Base-by-base conservation (phyloP, 2,329 filamentous ascomycete species). In the Nigrospora osmanthi region DNA sequence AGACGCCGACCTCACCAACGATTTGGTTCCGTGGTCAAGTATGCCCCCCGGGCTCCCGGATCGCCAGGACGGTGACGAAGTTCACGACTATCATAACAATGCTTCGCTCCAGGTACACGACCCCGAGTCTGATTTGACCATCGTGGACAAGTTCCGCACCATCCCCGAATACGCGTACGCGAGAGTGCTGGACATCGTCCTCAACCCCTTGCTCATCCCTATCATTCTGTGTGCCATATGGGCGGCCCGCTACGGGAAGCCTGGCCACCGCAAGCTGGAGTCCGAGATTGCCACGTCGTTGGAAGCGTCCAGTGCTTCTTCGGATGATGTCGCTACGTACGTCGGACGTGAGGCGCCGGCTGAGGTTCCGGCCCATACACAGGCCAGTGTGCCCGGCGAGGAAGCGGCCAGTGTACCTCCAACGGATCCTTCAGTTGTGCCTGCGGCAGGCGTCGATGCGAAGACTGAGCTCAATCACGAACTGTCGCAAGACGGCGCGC, bases 181-280 rank as follows among this genome's bases (percentile, higher is more conserved):
- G 36, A 76, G 68, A 45, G 60, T 78, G 10, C 57, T 75, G 7
- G 77, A 81, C 37, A 71, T 82, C 12, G 57, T 82, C 37, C 72
- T 67, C 44, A 81, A 81, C 47, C 77, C 77, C 0, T 66, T 73
- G 11, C 60, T 76, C 10, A 66, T 76, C 7, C 55, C 75, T 3
- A 52, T 76, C 14, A 59, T 76, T 19, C 44, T 54, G 28, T 33
- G 58, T 3, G 58, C 71, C 10, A 60, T 70, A 6, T 62, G 65
- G 35, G 64, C 63, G 32, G 65, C 67, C 37, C 61, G 47, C 31
- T 42, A 47, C 12, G 43, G 45, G 28, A 47, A 63, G 39, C 32
- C 32, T 7, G 28, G 35, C 52, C 58, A 2, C 54, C 19, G 34
- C 19, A 33, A n/a, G 16, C 15, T 30, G 28, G 40, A 42, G 4